Base-by-base conservation (phyloP, 257 asterid genomes). In the Scutellaria minor region DNA sequence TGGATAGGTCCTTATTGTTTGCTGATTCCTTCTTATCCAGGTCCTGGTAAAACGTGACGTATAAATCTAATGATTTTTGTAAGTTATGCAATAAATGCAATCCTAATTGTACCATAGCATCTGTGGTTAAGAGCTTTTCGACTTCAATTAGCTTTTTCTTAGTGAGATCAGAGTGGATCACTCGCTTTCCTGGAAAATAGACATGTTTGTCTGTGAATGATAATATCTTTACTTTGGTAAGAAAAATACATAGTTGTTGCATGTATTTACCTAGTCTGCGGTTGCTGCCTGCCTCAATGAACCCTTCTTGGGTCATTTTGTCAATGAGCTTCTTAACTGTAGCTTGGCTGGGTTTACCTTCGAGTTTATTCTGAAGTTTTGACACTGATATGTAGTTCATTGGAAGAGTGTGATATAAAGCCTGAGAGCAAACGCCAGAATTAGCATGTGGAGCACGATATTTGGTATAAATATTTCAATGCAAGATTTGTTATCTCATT, bases 291-390 rank as follows among this genome's bases (percentile, higher is more conserved):
- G 92, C 81, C 83, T 90, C 97, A 60, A 91, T 67, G 65, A 80
- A 91, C 74, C 97, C 99, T 66, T 94, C 99, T 66, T 73, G 85
- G 59, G 87, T 71, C 99, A 91, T 94, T 80, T 82, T 91, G 83
- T 89, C 96, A 24, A 94, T 86, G 72, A 94, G 91, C 83, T 85
- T 94, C 47, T 92, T 87, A 59, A 83, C 92, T 41, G 81, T 81
- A 51, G 75, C 71, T 70, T 65, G 90, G 78, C 78, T 88, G 71
- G 90, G 96, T 76, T 85, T 88, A 48, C 97, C 96, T 20, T 86
- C 89, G 39, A 94, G 92, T 73, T 89, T 91, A 55, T 70, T 78
- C 79, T 89, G 96, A 71, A 94, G 99, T 83, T 89, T 86, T 66
- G 88, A 47, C 45, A 82, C 83, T 47, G 85, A 79, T 77, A 91